Base-by-base conservation (phyloP, 108 stramenopile species). In the Cyclotella choctawhatcheeana region DNA sequence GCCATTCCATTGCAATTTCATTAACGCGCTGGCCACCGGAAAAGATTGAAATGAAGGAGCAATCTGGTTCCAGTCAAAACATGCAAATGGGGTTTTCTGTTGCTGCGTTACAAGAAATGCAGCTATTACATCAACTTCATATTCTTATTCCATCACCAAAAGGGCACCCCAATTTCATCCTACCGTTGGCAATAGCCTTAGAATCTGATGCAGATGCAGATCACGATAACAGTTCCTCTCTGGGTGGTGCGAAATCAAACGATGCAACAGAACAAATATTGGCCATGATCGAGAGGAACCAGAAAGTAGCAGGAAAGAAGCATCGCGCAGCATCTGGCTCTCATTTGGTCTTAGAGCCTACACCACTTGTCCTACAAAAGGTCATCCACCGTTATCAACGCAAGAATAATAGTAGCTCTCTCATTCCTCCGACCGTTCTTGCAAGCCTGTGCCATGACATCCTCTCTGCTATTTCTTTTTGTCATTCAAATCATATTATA, bases 11-110 rank as follows among this genome's bases (percentile, higher is more conserved):
- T 54, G 87, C 91, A 10, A 86, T 94, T 5, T 94, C 93, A 29
- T 52, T 92, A 24, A 89, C 90, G 64, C 86, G 88, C 20, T 94
- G 93, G 93, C 93, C 93, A 10, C 77, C 90, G n/a, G 89, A 91
- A 48, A 94, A 94, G 69, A 81, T 91, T 18, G 81, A 79, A 33
- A 74, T 73, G 30, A 76, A 85, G 37, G 93, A 94, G 66, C 76
- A 82, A 53, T 69, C 67, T 12, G 32, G 59, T 29, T 71, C 82
- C 2, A 63, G 54, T 60, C 65, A 79, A 40, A 76, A 59, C 21
- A 76, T 83, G 85, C 51, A 80, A 75, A 74, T 77, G 71, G 93
- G 93, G 10, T 89, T 92, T 60, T 94, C 93, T 5, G 82, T 88
- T 20, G 82, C 82, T 43, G 93, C 93, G 27, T 81, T 94, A 47